A percentile compares a stretch with the other conserved stretches of the same genome.
These are phyloP conservation scores for Whalleya microplaca DNA, from an alignment of 2,329 filamentous ascomycete genomes.

Conservation along the genomic window DNA sequence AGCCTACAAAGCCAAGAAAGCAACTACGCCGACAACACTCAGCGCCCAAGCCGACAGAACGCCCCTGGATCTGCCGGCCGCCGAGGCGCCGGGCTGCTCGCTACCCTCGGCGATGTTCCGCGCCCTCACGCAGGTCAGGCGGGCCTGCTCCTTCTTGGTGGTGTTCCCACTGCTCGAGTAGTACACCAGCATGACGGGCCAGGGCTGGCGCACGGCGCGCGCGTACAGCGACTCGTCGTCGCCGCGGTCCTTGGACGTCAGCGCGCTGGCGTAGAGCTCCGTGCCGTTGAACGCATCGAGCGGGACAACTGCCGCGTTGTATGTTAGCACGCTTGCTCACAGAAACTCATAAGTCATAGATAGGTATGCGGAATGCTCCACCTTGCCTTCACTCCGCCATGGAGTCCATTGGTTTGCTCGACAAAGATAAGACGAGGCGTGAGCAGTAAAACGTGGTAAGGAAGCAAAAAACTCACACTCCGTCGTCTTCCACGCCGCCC, in stretches of 20 bases:
- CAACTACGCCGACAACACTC: no score
- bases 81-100: neutral
- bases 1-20: no score
- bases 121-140: neutral
- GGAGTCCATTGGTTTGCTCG: no score
- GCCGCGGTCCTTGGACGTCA: neutral
- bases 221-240: neutral
- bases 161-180: neutral
- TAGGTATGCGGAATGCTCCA: no score
- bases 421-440: no score
- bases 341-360: no score
- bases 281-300: neutral
- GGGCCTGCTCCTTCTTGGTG: neutral
- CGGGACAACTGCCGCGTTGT: neutral
- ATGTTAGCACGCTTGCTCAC: no score
- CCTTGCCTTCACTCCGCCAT: no score
- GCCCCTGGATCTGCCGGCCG: no score
- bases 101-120: neutral
- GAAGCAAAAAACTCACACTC: neutral
- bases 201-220: neutral
- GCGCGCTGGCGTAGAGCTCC: neutral
- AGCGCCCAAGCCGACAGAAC: no score
- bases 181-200: neutral
- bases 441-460: no score
- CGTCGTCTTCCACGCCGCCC: neutral